A percentile compares a stretch with the other conserved stretches of the same genome.
These are phyloP conservation scores for Fraxinus anomala DNA, from an alignment of 257 asterid species.

Conservation along the genomic window DNA sequence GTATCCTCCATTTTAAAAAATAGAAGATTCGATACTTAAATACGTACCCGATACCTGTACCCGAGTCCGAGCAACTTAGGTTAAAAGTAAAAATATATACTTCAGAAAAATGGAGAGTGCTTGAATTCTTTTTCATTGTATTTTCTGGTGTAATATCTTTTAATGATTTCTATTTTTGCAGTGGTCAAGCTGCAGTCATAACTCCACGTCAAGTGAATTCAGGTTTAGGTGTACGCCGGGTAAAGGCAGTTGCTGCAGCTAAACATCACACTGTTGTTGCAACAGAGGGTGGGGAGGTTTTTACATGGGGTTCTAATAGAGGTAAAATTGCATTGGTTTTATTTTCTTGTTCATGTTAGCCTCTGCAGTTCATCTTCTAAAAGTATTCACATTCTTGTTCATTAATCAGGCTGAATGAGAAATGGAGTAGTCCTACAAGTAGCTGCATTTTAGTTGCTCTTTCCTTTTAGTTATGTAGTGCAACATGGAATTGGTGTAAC, in stretches of 20 bases:
- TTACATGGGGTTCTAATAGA: conserved; percentile 99
- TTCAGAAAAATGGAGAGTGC: not conserved
- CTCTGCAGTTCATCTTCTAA: not conserved
- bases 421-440: conserved; percentile 12
- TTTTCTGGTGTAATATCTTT: not conserved
- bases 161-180: conserved; percentile 33
- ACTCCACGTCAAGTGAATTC: conserved; percentile 91
- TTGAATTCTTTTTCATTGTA: not conserved
- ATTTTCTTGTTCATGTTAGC: not conserved
- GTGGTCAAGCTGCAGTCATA: conserved; percentile 99
- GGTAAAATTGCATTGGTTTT: conserved; percentile 43
- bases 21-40: no score
- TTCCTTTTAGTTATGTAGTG: conserved; percentile 15
- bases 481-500: conserved; percentile 9
- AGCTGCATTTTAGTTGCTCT: conserved; percentile 19
- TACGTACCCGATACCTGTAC: no score
- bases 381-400: conserved; percentile 14
- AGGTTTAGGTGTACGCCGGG: conserved; percentile 94
- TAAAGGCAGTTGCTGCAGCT: conserved; percentile 92
- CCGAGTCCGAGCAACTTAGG: no score
- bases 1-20: no score
- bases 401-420: conserved; percentile 15
- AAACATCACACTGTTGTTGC: conserved; percentile 97
- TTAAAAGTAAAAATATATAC: not conserved
- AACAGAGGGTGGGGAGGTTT: conserved; percentile 92